Conservation (phyloP, 75 land plant species). For the Selaginella moellendorffii region DNA sequence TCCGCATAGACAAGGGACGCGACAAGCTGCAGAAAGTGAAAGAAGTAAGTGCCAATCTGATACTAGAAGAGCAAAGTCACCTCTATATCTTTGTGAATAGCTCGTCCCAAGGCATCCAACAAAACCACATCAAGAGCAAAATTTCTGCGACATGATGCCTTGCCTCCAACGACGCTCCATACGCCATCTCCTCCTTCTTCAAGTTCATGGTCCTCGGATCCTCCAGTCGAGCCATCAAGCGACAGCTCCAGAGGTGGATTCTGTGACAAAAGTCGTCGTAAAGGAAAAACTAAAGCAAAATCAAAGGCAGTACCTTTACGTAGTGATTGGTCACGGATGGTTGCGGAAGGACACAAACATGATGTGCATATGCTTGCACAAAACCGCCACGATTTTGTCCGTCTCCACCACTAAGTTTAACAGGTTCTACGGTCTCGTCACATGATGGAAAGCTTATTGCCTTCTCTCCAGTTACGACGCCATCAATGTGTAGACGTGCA, state of each 20-base stretch:
- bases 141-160: conserved; percentile 85
- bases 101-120: conserved; percentile 51
- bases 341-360: conserved; percentile 30
- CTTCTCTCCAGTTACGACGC: conserved; percentile 48
- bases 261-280: conserved; percentile 21
- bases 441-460: conserved; percentile 10
- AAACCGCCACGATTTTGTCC: conserved; percentile 15
- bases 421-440: not conserved
- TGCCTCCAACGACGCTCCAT: conserved; percentile 89
- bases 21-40: conserved; percentile 31
- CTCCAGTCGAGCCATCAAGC: conserved; percentile 47
- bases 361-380: conserved; percentile 50
- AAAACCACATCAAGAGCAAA: conserved; percentile 73
- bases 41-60: not conserved
- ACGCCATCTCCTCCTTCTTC: conserved; percentile 75
- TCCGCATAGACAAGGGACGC: conserved; percentile 79
- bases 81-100: conserved; percentile 58
- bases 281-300: not conserved
- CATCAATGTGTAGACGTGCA: conserved; percentile 55
- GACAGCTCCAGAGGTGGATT: conserved; percentile 54
- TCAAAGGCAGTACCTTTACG: conserved; percentile 38
- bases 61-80: conserved; percentile 18
- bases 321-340: conserved; percentile 43
- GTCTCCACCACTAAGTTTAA: conserved; percentile 27
- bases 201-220: conserved; percentile 50